phyloP scores from a whole-genome alignment of 306 rosid genomes.

The Vachellia collinsii region DNA sequence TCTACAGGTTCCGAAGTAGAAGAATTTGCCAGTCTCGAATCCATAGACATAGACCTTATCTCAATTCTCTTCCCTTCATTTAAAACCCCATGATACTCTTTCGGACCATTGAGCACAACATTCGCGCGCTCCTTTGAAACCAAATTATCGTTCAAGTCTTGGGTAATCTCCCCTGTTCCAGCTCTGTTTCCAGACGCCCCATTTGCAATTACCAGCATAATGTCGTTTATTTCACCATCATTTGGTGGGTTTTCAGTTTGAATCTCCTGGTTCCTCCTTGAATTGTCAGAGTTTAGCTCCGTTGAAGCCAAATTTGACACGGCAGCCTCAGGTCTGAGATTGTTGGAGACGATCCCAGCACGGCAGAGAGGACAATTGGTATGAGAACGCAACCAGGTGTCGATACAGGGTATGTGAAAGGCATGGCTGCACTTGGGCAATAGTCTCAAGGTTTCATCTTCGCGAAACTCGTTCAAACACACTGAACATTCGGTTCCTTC shows the following conservation, averaged over 20 bases:
- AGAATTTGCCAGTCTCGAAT: slow-evolving; percentile 9
- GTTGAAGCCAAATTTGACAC: slow-evolving; percentile 21
- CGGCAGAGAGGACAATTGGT: slow-evolving; percentile 83
- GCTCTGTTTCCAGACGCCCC: slow-evolving; percentile 37
- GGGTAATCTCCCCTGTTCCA: slow-evolving; percentile 35
- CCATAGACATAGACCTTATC: slow-evolving; percentile 39
- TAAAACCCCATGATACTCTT: background rate
- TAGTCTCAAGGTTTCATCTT: slow-evolving; percentile 58
- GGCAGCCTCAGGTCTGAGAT: slow-evolving; percentile 19
- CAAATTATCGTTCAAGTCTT: slow-evolving; percentile 31
- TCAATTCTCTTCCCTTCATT: slow-evolving; percentile 4
- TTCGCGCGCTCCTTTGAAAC: slow-evolving; percentile 34
- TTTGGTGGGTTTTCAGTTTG: slow-evolving; percentile 34
- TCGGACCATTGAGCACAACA: background rate
- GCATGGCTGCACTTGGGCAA: slow-evolving; percentile 83
- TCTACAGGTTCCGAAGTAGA: background rate
- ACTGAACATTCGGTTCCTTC: slow-evolving; percentile 82
- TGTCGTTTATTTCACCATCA: slow-evolving; percentile 36
- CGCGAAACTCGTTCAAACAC: slow-evolving; percentile 66
- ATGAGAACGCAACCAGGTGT: slow-evolving; percentile 79
- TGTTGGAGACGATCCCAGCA: slow-evolving; percentile 48
- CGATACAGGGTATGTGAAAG: slow-evolving; percentile 73
- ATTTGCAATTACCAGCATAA: background rate
- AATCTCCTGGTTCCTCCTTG: slow-evolving; percentile 43
- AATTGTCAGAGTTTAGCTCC: slow-evolving; percentile 35